Base-by-base conservation (phyloP, 1,284 basidiomycete genomes). In the Boletellus deceptivus region DNA sequence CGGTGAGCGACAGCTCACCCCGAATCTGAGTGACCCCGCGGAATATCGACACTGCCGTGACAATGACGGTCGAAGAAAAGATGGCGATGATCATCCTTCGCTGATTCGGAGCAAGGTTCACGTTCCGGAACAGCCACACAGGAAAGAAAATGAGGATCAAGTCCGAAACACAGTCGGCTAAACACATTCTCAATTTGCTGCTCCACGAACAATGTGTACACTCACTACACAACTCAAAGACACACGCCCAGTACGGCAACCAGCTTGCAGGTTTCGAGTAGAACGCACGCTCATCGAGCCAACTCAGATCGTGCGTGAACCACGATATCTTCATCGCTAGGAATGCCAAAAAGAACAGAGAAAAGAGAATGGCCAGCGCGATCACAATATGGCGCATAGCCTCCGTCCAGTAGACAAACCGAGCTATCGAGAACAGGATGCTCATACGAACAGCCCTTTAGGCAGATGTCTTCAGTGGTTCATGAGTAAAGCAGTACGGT, bases 391-490 rank as follows among this genome's bases (percentile, higher is more conserved):
- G 25, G 25, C 25, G 25, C 7, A 25, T 25, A 25, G 25, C 3
- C 25, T 43, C 43, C 14, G 55, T 44, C 10, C 40, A 43, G 38
- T 53, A 50, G 20, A 50, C 43, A 11, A 64, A 49, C 22, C 64
- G 62, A 37, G 52, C 42, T 24, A 68, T 42, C 17, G 64, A 64
- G 31, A 63, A 52, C 25, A 63, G 33, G 25, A 64, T 58, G 35
- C 62, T 62, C 55, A 55, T 43, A 18, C 63, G 63, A 34, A 61
- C 53, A 31, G 53, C 48, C 64, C 60, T 67, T 43, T 13, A 31
- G 18, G 18, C 8, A 45, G 13, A 17, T 27, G 11, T 29, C 10
- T 31, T 57, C 2, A 65, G 29, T 7, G 6, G 39, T 24, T 11
- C 29, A 38, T 6, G 14, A 34, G 13, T 5, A 8, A 24, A 25